phyloP scores from a whole-genome alignment of 768 basidiomycete species.

The Infundibulicybe gibba region DNA sequence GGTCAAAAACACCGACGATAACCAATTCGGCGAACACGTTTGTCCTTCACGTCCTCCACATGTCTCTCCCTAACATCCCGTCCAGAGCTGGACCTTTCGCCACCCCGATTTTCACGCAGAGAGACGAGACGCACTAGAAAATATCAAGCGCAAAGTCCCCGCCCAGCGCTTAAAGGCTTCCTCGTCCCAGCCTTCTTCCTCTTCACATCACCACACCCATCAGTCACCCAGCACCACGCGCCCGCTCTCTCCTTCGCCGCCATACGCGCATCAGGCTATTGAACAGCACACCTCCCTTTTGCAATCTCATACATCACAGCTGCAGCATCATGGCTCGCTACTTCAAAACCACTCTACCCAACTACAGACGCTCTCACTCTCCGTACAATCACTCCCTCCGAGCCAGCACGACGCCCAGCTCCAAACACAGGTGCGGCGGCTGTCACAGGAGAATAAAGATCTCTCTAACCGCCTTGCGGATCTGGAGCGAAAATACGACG shows the following conservation, averaged over 20 bases:
- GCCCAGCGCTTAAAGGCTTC: slow-evolving; percentile 45
- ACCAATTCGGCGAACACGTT: slow-evolving; percentile 64
- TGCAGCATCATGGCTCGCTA: background rate
- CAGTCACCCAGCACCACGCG: slow-evolving; percentile 19
- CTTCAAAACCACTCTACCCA: slow-evolving; percentile 8
- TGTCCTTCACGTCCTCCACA: slow-evolving; percentile 11
- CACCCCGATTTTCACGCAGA: slow-evolving; percentile 59
- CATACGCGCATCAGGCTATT: slow-evolving; percentile 12
- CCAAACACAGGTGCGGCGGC: slow-evolving; percentile 12
- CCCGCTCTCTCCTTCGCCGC: slow-evolving; percentile 21
- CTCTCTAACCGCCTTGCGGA: slow-evolving; percentile 26
- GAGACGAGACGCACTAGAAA: slow-evolving; percentile 50
- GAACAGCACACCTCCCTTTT: slow-evolving; percentile 16
- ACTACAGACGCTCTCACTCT: slow-evolving; percentile 28
- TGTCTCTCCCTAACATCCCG: background rate
- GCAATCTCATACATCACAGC: too few relatives aligned
- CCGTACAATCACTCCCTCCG: slow-evolving; percentile 17
- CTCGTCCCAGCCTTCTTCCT: slow-evolving; percentile 11
- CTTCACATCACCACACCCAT: slow-evolving; percentile 8
- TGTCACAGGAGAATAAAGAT: slow-evolving; percentile 29
- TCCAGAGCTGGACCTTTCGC: slow-evolving; percentile 54
- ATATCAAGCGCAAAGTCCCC: slow-evolving; percentile 59
- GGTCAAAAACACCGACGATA: slow-evolving; percentile 86
- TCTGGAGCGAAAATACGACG: slow-evolving; percentile 37
- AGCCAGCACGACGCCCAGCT: too few relatives aligned